A percentile compares a stretch with the other conserved stretches of the same genome.
Conservation (phyloP, 1,284 basidiomycete genomes). For the Mixia osmundae region DNA sequence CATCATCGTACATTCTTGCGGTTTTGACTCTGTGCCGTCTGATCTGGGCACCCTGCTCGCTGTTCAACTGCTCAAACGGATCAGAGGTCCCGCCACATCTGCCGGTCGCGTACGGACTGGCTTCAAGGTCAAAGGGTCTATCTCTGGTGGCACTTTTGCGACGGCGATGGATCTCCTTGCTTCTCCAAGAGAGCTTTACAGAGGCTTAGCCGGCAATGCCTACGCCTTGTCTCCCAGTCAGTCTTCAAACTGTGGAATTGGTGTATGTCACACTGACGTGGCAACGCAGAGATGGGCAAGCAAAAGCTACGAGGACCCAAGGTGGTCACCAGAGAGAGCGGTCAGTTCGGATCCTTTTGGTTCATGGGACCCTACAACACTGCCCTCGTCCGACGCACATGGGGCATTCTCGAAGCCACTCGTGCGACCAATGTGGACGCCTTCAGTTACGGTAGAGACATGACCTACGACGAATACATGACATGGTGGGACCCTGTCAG, state of each 20-base stretch:
- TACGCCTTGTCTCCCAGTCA: constrained; percentile 12
- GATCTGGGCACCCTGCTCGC: constrained; percentile 16
- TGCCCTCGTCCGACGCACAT: constrained; percentile 14
- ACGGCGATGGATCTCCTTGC: constrained; percentile 10
- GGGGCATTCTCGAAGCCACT: constrained; percentile 17
- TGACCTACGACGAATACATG: constrained; percentile 12
- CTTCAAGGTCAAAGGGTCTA: constrained; percentile 10
- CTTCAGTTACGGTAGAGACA: constrained; percentile 7
- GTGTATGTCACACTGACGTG: background rate
- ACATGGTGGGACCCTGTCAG: constrained; percentile 8
- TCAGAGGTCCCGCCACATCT: constrained; percentile 8
- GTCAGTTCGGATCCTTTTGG: constrained; percentile 12
- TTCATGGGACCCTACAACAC: constrained; percentile 13
- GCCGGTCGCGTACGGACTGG: constrained; percentile 11
- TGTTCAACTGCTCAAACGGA: constrained; percentile 12
- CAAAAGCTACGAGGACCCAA: background rate
- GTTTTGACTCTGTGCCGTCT: constrained; percentile 17
- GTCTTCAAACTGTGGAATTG: background rate
- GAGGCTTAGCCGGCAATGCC: constrained; percentile 6
- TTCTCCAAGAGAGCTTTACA: constrained; percentile 1
- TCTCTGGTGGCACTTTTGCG: constrained; percentile 15
- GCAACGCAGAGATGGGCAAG: background rate
- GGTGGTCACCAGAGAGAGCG: constrained; percentile 3
- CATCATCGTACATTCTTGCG: constrained; percentile 13
- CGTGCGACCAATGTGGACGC: constrained; percentile 1